Base-by-base conservation (phyloP, 1,139 yeast genomes). In the Wickerhamomyces sp. region DNA sequence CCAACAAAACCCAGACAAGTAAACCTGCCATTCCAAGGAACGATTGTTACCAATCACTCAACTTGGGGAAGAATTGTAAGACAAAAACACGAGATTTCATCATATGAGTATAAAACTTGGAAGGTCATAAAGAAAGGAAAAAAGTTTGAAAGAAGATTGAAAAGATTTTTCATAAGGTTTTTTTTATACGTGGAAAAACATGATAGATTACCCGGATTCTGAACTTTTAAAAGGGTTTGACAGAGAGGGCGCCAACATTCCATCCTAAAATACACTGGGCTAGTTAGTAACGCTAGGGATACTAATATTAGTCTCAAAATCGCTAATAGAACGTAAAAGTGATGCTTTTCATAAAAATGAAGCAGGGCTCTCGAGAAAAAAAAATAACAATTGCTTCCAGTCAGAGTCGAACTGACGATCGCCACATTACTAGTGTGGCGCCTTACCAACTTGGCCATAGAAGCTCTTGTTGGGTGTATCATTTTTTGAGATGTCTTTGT, bases 381-480 rank as follows among this genome's bases (percentile, higher is more conserved):
- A 29, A 37, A 18, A 39, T 36, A 34, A 27, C 14, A 57, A 56
- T 55, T 79, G 85, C 84, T 82, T 77, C 76, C 81, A 77, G 77
- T 79, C 84, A 80, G 85, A 79, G 71, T 81, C 81, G 87, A 81
- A 81, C 87, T 81, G 85, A 78, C 79, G 87, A 81, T 81, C 87
- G 81, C 84, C 81, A 79, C 87, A 81, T 81, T 81, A 81, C 86
- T 81, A 81, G 87, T 81, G 87, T 79, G 80, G 83, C 83, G 87
- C 87, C 86, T 81, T 81, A 81, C 87, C 87, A 80, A 80, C 86
- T 81, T 80, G 86, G 86, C 82, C 82, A 77, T 75, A 73, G 68
- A 71, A 75, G 76, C 77, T 50, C 36, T 33, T 41, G 11, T 36
- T 43, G 18, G 3, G 23, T 18, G 23, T 18, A 18, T 18, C 23